A percentile compares a stretch with the other conserved stretches of the same genome.
phyloP scores from a whole-genome alignment of 495 filamentous ascomycete genomes.

The Xylaria palmicola region DNA sequence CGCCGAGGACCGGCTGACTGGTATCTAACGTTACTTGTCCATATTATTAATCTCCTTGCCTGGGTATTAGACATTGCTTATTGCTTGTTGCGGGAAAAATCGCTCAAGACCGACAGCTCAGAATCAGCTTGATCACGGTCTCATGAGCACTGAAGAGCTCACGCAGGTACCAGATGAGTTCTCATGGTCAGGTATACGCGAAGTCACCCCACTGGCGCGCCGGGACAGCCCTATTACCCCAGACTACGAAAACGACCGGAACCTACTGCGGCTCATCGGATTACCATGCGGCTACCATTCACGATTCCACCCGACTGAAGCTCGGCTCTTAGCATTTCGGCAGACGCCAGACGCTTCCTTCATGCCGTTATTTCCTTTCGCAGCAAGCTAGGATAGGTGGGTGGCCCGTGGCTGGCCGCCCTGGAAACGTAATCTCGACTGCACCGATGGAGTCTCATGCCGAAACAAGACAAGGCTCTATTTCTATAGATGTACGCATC shows the following conservation, averaged over 20 bases:
- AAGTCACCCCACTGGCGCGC: slow-evolving; percentile 9
- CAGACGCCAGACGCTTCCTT: neutral
- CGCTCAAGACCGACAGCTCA: slow-evolving; percentile 13
- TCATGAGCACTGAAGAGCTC: neutral
- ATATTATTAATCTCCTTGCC: slow-evolving; percentile 11
- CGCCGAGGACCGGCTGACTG: slow-evolving; percentile 14
- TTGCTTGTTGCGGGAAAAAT: slow-evolving; percentile 9
- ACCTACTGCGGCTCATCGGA: slow-evolving; percentile 16
- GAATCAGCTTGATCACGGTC: neutral
- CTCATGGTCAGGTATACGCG: slow-evolving; percentile 3
- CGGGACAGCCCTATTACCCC: slow-evolving; percentile 15
- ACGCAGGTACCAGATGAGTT: neutral
- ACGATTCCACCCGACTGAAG: slow-evolving; percentile 21
- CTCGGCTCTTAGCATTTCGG: slow-evolving; percentile 18
- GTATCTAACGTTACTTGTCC: slow-evolving; percentile 5
- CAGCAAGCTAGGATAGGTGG: neutral
- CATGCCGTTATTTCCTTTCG: slow-evolving; percentile 1
- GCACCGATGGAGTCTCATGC: neutral
- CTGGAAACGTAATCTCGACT: slow-evolving; percentile 4
- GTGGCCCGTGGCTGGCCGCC: slow-evolving; percentile 1
- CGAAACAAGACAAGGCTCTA: neutral
- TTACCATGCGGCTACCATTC: slow-evolving; percentile 13
- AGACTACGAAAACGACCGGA: slow-evolving; percentile 20
- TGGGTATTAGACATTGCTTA: neutral
- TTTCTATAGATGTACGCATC: neutral